phyloP scores from a whole-genome alignment of 2,329 filamentous ascomycete genomes.

The Fusarium secorum region DNA sequence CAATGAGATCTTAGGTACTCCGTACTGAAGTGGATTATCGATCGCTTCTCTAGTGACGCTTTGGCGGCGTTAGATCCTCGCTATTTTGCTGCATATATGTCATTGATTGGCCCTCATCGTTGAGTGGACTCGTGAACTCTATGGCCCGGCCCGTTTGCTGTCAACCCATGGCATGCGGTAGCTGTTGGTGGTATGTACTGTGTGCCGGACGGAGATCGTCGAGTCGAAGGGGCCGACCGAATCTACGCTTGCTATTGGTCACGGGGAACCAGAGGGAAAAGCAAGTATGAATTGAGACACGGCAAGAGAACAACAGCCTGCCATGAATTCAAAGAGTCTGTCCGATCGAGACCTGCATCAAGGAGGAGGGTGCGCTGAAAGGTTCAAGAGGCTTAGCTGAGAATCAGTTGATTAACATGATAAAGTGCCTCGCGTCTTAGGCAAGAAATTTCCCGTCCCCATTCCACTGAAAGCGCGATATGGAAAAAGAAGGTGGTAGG shows the following conservation, averaged over 20 bases:
- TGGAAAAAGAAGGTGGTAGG: slow-evolving; percentile 1
- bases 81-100: background rate
- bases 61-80: background rate
- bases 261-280: background rate
- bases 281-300: background rate
- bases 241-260: slow-evolving; percentile 7
- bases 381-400: background rate
- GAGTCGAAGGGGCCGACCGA: slow-evolving; percentile 12
- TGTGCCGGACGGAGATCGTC: slow-evolving; percentile 8
- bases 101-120: background rate
- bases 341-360: background rate
- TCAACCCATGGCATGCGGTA: slow-evolving; percentile 23
- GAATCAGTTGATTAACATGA: background rate
- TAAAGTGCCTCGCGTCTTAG: background rate
- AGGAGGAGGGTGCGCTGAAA: background rate
- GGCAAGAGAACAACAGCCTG: background rate
- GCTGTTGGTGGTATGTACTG: slow-evolving; percentile 5
- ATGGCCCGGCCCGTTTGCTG: slow-evolving; percentile 39
- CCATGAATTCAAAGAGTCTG: background rate
- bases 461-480: slow-evolving; percentile 3
- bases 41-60: background rate
- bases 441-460: background rate
- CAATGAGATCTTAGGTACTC: background rate
- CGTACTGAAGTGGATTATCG: background rate
- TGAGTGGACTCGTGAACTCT: slow-evolving; percentile 28